These are phyloP conservation scores for Geranium brycei DNA, from an alignment of 345 rosid species.

Conservation along the genomic window DNA sequence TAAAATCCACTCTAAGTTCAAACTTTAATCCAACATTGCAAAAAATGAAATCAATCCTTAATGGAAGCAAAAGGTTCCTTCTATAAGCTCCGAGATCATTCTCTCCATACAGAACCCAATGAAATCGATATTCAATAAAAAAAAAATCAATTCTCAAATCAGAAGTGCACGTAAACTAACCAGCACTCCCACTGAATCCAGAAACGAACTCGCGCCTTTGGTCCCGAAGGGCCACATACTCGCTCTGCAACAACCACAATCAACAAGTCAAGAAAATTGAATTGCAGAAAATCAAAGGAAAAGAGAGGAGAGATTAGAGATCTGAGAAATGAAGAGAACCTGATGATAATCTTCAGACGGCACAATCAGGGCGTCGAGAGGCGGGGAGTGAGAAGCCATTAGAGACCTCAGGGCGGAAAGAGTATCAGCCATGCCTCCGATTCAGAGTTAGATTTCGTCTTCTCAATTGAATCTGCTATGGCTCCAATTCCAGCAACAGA, in stretches of 20 bases:
- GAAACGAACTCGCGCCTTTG: conserved; percentile 83
- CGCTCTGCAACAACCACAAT: conserved; percentile 39
- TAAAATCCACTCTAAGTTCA: too few species aligned
- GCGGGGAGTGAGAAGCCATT: conserved; percentile 88
- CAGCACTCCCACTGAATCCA: conserved; percentile 89
- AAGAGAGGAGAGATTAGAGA: neutral
- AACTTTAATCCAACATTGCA: neutral
- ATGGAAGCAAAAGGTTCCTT: neutral
- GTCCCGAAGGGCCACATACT: conserved; percentile 79
- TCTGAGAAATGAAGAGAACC: conserved; percentile 17
- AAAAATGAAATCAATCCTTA: neutral
- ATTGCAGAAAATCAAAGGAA: neutral
- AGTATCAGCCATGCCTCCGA: conserved; percentile 34
- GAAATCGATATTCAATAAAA: neutral
- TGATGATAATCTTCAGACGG: conserved; percentile 94
- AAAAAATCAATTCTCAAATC: neutral
- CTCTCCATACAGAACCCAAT: neutral
- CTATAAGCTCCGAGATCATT: neutral
- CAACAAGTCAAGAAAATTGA: neutral
- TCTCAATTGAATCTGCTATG: neutral
- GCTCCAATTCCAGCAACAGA: neutral
- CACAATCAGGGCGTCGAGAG: conserved; percentile 70
- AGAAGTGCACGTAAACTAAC: conserved; percentile 19
- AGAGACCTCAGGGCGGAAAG: conserved; percentile 64
- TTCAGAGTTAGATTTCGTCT: neutral